A percentile compares a stretch with the other conserved stretches of the same genome.
Conservation (phyloP, 2,329 filamentous ascomycete species). For the Alternaria conjuncta region DNA sequence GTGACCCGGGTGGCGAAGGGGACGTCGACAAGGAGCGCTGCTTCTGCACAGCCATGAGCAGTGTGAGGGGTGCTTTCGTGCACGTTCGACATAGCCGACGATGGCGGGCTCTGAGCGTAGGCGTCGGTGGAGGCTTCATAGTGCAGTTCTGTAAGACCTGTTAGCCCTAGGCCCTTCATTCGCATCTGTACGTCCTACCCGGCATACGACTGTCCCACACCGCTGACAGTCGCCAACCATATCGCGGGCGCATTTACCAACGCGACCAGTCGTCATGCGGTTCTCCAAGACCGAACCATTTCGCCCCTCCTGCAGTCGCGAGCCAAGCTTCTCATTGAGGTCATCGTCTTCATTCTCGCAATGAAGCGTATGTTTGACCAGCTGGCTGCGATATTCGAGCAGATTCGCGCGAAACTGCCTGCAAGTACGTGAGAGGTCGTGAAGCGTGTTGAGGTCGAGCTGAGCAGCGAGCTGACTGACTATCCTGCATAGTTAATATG, state of each 20-base stretch:
- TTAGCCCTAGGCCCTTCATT: conserved; percentile 17
- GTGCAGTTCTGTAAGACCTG: conserved; percentile 76
- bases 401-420: conserved; percentile 79
- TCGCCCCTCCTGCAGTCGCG: conserved; percentile 35
- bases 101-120: conserved; percentile 74
- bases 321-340: conserved; percentile 60
- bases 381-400: conserved; percentile 75
- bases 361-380: conserved; percentile 77
- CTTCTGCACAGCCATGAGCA: conserved; percentile 49
- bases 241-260: conserved; percentile 82
- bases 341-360: conserved; percentile 73
- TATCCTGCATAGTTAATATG: conserved; percentile 63
- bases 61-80: conserved; percentile 70
- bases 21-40: conserved; percentile 28
- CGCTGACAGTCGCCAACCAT: conserved; percentile 83
- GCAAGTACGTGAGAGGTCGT: conserved; percentile 82
- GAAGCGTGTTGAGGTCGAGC: conserved; percentile 86
- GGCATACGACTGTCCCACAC: conserved; percentile 79
- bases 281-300: conserved; percentile 19
- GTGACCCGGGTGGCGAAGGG: conserved; percentile 32
- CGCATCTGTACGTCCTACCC: conserved; percentile 62
- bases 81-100: conserved; percentile 82
- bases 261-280: conserved; percentile 66
- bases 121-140: conserved; percentile 76
- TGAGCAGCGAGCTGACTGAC: conserved; percentile 75